phyloP scores from a whole-genome alignment of 2,329 filamentous ascomycete genomes.

The Ceratocystis alfenasii region DNA sequence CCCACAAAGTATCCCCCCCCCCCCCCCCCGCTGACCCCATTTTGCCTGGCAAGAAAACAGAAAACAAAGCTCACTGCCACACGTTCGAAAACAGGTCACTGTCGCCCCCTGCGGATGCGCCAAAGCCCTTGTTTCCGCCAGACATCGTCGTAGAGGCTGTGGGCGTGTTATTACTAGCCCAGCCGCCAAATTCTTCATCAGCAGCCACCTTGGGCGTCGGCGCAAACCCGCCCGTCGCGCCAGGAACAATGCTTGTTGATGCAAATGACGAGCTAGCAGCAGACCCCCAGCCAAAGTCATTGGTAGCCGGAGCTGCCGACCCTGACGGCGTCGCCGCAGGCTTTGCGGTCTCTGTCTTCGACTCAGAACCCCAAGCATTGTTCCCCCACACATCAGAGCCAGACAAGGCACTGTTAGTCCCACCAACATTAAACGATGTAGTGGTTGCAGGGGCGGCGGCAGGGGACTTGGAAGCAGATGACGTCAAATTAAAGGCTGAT shows the following conservation, averaged over 20 bases:
- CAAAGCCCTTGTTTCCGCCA: constrained; percentile 38
- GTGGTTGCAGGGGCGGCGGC: constrained; percentile 27
- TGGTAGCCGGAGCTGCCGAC: constrained; percentile 29
- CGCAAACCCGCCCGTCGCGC: constrained; percentile 53
- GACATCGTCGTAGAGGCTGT: constrained; percentile 40
- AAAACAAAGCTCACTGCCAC: constrained; percentile 53
- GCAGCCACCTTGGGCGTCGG: constrained; percentile 59
- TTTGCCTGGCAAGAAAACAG: not conserved
- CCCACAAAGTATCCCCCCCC: not conserved
- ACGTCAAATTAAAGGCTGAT: constrained; percentile 75
- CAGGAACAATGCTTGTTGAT: constrained; percentile 48
- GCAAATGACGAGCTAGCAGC: constrained; percentile 36
- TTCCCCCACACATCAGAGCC: constrained; percentile 70
- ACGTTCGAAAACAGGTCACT: constrained; percentile 91
- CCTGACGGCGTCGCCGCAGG: constrained; percentile 36
- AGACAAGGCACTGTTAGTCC: constrained; percentile 34
- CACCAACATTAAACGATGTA: constrained; percentile 27
- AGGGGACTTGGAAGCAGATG: constrained; percentile 32
- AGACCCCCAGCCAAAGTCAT: constrained; percentile 52
- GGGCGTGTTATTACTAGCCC: constrained; percentile 58
- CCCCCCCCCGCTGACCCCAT: not conserved
- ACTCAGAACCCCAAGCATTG: constrained; percentile 61
- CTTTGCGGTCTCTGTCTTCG: constrained; percentile 42
- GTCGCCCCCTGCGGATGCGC: constrained; percentile 39
- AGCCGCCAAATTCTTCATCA: constrained; percentile 93